Evolutionary conservation across 176 grass and related monocot genomes (phyloP), one percentile per base, ranked within the genome.

Genomic region (Panicum miliaceum): DNA sequence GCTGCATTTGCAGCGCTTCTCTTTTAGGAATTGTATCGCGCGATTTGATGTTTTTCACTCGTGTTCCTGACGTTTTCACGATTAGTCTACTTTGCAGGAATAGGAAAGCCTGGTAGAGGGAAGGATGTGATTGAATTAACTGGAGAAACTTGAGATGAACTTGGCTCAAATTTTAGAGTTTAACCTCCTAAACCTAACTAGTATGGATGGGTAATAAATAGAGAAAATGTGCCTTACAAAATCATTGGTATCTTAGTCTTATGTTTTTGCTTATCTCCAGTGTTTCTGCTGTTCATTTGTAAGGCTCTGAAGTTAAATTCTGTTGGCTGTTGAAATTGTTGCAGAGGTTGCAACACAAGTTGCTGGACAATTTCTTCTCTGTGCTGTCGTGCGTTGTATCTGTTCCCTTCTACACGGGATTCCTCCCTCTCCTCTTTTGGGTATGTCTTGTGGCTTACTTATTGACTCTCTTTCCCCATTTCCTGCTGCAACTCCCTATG

Each of bases 341-440:
- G 72, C 93, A 99, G 97, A 94, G 64, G 84, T 53, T 84, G 9
- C 93, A 94, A 8, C 85, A 94, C 79, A 87, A 19, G 67, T 77
- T 90, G 58, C 82, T 96, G 62, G 97, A 99, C 88, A 88, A 82
- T 42, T 77, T 99, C 66, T 99, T 99, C 88, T 94, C 97, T 13
- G 25, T 88, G 78, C 84, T 99, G 71, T 99, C 97, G 61, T 92
- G 93, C 68, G 77, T 92, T 88, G 93, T 99, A 15, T 96, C 97
- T 13, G 97, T 94, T 69, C 96, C 96, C 25, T 99, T 99, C 82
- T 99, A 96, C 81, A 99, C 96, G 20, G 96, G 93, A 84, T 99
- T 99, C 74, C 91, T 99, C 37, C 93, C 96, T 43, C 83, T 99
- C 34, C 91, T 99, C 42, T 98, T 98, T 75, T 98, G 96, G 96